Percentiles rank a stretch among this genome's conserved stretches.
phyloP scores from a whole-genome alignment of 31 red algal species.

The Endocladia muricata region DNA sequence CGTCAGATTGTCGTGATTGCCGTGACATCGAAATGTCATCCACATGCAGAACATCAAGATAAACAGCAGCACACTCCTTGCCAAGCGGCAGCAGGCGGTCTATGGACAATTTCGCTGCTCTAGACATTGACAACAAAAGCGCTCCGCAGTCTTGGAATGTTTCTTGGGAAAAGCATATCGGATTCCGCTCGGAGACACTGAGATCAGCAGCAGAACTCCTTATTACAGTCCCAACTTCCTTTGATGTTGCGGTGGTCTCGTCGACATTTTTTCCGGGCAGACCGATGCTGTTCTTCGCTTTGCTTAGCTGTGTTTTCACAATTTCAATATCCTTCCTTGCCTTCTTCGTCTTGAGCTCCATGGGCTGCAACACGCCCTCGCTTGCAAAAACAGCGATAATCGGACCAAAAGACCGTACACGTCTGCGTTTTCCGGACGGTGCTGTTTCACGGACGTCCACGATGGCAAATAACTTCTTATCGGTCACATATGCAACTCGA shows the following conservation, averaged over 20 bases:
- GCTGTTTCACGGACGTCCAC: slow-evolving; percentile 8
- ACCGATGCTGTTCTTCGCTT: background rate
- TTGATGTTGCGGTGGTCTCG: background rate
- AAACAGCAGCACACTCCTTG: background rate
- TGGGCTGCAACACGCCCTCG: background rate
- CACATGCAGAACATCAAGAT: background rate
- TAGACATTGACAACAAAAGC: background rate
- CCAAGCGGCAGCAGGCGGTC: background rate
- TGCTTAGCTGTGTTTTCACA: background rate
- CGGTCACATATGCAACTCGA: background rate
- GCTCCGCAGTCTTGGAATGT: background rate
- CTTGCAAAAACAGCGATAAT: background rate
- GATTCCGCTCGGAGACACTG: background rate
- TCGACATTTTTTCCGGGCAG: background rate
- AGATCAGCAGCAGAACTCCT: background rate
- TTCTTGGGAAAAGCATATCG: background rate
- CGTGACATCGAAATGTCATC: background rate
- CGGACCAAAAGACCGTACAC: background rate
- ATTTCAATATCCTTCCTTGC: background rate
- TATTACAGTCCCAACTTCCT: background rate
- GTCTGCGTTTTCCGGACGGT: slow-evolving; percentile 1
- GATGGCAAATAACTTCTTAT: background rate
- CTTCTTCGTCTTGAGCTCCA: slow-evolving; percentile 15
- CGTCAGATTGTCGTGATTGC: background rate
- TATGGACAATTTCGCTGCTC: background rate